Evolutionary conservation across 345 rosid genomes (phyloP), one percentile per base, ranked within the genome.

Genomic region (Citrus medica): DNA sequence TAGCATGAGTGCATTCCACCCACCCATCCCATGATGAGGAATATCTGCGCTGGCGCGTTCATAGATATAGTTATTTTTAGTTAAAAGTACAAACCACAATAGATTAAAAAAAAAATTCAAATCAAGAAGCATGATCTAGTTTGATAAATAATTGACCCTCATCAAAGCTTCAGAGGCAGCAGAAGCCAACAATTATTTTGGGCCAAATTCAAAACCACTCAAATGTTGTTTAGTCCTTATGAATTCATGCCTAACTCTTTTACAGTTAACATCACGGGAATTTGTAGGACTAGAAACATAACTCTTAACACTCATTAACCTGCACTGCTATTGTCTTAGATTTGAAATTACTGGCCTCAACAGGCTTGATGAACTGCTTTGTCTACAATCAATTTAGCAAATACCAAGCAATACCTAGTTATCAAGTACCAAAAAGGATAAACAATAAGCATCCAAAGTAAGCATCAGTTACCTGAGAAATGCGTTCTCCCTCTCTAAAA

Each of bases 401-500:
- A 37, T 7, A 40, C 58, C 61, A 6, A 27, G 17, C 38, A 8
- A 27, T 71, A 69, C 30, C 7, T 51, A 27, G 61, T 51, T 27
- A 62, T 24, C 35, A 28, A 67, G 19, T 4, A 22, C 22, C n/a
- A 40, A 24, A 35, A 25, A 56, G 19, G 19, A 58, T 58, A 33
- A 75, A 63, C 65, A 30, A 6, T 4, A 40, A 64, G 55, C 21
- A 75, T 64, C 19, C 42, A 69, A 42, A 69, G 17, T 19, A 72
- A 69, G 33, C 42, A 33, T 7, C 7, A 71, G 65, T 30, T 67
- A 89, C 91, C 88, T 85, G 76, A 89, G 81, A 69, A 73, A 59
- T 53, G 80, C 75, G 79, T 86, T 88, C 24, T 86, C 84, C 28
- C 61, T 67, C 42, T 71, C 62, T 77, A 89, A 74, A 75, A 69